Evolutionary conservation across 192 early-diverging fungal species (phyloP).

Genomic region (Chytriomyces confervae): DNA sequence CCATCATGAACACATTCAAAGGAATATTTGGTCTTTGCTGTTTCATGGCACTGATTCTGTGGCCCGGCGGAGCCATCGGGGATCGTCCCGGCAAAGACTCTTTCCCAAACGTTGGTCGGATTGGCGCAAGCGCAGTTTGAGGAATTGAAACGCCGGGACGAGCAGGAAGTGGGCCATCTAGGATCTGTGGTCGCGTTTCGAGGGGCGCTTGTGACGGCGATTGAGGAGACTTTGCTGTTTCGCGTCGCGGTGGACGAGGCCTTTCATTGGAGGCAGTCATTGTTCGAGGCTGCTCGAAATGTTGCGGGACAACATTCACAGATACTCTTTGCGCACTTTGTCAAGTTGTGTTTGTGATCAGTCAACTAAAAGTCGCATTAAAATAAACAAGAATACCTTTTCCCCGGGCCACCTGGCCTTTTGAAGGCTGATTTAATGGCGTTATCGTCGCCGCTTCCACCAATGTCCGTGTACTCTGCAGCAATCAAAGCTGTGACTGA

Average conservation of each 20-base stretch:
- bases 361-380: background rate
- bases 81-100: background rate
- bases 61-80: background rate
- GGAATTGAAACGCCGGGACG: background rate
- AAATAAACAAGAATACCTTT: background rate
- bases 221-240: background rate
- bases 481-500: background rate
- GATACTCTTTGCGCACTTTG: background rate
- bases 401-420: background rate
- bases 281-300: background rate
- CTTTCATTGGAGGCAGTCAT: background rate
- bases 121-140: background rate
- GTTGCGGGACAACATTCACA: background rate
- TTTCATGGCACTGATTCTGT: background rate
- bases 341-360: background rate
- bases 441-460: background rate
- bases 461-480: background rate
- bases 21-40: background rate
- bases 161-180: background rate
- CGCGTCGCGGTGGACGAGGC: background rate
- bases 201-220: background rate
- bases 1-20: slow-evolving; percentile 5
- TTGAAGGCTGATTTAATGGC: background rate
- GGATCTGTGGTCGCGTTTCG: background rate
- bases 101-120: background rate